These are phyloP conservation scores for Tetrapyrgos nigripes DNA, from an alignment of 1,284 basidiomycete genomes.

Conservation along the genomic window DNA sequence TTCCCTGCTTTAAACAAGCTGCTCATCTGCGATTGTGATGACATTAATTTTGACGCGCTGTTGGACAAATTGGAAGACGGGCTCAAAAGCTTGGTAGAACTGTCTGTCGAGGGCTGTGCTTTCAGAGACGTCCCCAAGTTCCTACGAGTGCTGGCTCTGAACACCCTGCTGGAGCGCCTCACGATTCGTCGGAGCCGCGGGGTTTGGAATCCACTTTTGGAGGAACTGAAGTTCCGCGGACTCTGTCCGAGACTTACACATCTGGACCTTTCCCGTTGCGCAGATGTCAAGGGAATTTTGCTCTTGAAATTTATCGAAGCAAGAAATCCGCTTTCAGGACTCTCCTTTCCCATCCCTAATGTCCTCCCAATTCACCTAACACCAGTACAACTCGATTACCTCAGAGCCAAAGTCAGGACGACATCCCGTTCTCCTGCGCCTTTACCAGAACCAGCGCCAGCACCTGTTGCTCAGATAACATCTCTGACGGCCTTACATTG, in stretches of 20 bases:
- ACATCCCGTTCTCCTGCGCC: no score
- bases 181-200: slow-evolving; percentile 42
- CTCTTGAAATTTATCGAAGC: no score
- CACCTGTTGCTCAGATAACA: no score
- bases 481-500: no score
- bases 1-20: slow-evolving; percentile 28
- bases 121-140: slow-evolving; percentile 21
- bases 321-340: no score
- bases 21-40: background rate
- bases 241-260: slow-evolving; percentile 58
- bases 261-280: slow-evolving; percentile 61
- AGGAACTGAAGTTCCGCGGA: slow-evolving; percentile 44
- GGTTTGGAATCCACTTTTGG: slow-evolving; percentile 47
- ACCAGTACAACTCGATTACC: no score
- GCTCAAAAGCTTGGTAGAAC: slow-evolving; percentile 39
- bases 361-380: no score
- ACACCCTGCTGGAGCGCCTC: slow-evolving; percentile 49
- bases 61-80: slow-evolving; percentile 9
- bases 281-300: no score
- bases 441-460: no score
- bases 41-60: slow-evolving; percentile 4
- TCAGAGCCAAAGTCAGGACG: no score
- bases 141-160: slow-evolving; percentile 41
- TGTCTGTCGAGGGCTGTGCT: slow-evolving; percentile 31
- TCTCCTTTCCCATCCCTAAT: no score